A percentile compares a stretch with the other conserved stretches of the same genome.
These are phyloP conservation scores for Fraxinus cuspidata DNA, from an alignment of 257 asterid species.

Conservation along the genomic window DNA sequence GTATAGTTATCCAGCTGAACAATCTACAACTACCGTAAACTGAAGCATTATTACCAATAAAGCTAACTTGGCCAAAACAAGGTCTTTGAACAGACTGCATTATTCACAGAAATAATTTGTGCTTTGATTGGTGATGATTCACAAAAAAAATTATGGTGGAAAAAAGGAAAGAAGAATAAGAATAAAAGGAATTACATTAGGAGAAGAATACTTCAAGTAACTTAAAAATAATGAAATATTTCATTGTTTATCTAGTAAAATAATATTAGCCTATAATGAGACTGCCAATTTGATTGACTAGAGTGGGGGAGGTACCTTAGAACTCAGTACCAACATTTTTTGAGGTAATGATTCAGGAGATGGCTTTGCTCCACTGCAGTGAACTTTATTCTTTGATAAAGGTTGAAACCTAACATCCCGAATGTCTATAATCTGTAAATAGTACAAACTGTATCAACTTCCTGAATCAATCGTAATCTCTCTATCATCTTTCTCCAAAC, in stretches of 20 bases:
- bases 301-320: slow-evolving; percentile 55
- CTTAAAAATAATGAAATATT: neutral
- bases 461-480: slow-evolving; percentile 21
- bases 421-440: slow-evolving; percentile 67
- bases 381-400: slow-evolving; percentile 67
- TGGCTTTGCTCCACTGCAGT: slow-evolving; percentile 91
- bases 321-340: slow-evolving; percentile 68
- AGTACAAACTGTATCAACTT: slow-evolving; percentile 26
- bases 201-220: neutral
- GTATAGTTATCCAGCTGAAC: neutral
- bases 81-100: neutral
- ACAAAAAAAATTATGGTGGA: neutral
- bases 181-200: neutral
- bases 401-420: slow-evolving; percentile 73
- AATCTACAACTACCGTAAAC: neutral
- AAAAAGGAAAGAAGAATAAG: neutral
- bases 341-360: slow-evolving; percentile 52
- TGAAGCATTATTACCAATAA: neutral
- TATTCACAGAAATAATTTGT: neutral
- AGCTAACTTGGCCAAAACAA: neutral
- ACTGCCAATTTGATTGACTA: neutral
- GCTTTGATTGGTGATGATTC: neutral
- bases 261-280: neutral
- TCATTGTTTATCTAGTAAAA: neutral
- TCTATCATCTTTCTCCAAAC: slow-evolving; percentile 7